Evolutionary conservation across 768 basidiomycete genomes (phyloP), one percentile per base, ranked within the genome.

Genomic region (Lactarius deliciosus): DNA sequence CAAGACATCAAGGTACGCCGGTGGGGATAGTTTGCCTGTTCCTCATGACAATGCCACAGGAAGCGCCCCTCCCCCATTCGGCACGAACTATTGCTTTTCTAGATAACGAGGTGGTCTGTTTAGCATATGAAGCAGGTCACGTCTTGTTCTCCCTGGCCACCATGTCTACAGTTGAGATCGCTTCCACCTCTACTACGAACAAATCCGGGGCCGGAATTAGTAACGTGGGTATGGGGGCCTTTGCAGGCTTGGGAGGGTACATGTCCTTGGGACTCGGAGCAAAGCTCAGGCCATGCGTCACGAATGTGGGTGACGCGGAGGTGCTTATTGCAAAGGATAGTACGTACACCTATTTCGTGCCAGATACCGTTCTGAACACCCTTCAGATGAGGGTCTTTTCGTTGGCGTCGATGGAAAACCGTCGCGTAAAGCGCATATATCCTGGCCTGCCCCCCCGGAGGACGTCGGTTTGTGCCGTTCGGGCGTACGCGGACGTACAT

Each of bases 71-170:
- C 4, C 91, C 96, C 15, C 96, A 98, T 74, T 94, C 95, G 10
- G 89, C 97, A n/a, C 85, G 97, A 47, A 81, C 84, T 0, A 87
- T 97, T 59, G 80, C 87, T 2, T 96, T 98, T 74, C 76, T 93
- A 59, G 79, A 86, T 66, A 72, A 83, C 6, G 81, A 86, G 30
- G 80, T 80, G 1, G 80, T 84, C 10, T 89, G 90, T 70, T 86
- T 95, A 69, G 92, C 90, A 0, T 94, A 94, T 75, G 85, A 91
- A n/a, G 81, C 89, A 0, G 90, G 91, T 69, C 86, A 89, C 74
- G 90, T 87, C 0, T 76, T 95, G 8, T 90, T 93, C 69, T 86
- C 85, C 3, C 76, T 92, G 43, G 79, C 82, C 45, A 83, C 81
- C 1, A 84, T 85, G 79, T 78, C 83, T 2, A 79, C 82, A 0